Conservation (phyloP, 176 grass and related monocot species). For the Eleusine coracana region DNA sequence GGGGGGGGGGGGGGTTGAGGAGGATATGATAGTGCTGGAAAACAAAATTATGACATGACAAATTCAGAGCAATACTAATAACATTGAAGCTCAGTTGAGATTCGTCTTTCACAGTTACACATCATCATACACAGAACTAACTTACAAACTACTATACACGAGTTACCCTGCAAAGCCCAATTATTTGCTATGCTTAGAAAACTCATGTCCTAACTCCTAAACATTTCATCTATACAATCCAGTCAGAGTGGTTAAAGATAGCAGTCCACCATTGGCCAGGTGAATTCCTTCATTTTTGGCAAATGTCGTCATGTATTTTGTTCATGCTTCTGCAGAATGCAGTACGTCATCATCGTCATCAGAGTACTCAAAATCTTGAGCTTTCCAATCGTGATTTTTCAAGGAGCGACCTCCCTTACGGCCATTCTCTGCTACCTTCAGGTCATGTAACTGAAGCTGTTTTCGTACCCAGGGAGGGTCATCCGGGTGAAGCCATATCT, state of each 20-base stretch:
- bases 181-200: background rate
- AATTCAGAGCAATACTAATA: background rate
- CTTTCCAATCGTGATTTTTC: slow-evolving; percentile 43
- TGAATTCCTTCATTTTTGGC: slow-evolving; percentile 3
- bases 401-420: background rate
- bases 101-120: background rate
- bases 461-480: slow-evolving; percentile 72
- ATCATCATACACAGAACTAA: background rate
- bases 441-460: slow-evolving; percentile 55
- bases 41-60: background rate
- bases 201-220: background rate
- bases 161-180: background rate
- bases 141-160: background rate
- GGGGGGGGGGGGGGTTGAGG: no score
- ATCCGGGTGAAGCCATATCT: slow-evolving; percentile 47
- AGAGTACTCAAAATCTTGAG: slow-evolving; percentile 44
- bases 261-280: background rate
- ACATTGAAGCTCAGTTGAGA: background rate
- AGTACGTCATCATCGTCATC: slow-evolving; percentile 20
- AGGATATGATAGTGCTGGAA: background rate
- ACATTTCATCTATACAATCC: background rate
- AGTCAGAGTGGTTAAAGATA: slow-evolving; percentile 20
- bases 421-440: slow-evolving; percentile 25
- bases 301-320: background rate
- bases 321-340: slow-evolving; percentile 28